These are phyloP conservation scores for Fusarium torreyae DNA, from an alignment of 2,329 filamentous ascomycete genomes.

Conservation along the genomic window DNA sequence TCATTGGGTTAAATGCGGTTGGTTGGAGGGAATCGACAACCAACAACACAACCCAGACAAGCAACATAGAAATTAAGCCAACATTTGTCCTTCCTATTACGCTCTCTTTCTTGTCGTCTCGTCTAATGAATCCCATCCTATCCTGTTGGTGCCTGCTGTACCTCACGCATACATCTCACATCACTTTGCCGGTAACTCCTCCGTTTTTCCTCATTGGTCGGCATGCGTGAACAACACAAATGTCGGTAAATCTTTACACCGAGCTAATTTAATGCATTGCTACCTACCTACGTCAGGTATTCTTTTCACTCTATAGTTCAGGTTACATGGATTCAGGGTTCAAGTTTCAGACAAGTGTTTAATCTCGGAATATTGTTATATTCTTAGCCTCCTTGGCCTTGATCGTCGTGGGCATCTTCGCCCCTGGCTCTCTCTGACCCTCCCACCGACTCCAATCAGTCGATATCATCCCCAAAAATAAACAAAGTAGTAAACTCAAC, in stretches of 20 bases:
- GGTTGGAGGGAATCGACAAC: background rate
- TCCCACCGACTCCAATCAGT: constrained; percentile 13
- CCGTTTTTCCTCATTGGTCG: constrained; percentile 14
- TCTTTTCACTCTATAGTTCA: too few relatives aligned
- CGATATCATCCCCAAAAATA: constrained; percentile 19
- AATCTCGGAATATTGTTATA: constrained; percentile 45
- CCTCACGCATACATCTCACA: background rate
- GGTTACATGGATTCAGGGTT: constrained; percentile 28
- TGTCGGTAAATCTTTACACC: constrained; percentile 21
- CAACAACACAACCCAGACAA: background rate
- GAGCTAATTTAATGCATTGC: constrained; percentile 18
- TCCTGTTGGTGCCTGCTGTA: constrained; percentile 15
- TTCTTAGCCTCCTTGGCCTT: constrained; percentile 40
- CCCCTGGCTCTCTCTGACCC: constrained; percentile 8
- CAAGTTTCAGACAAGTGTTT: constrained; percentile 34
- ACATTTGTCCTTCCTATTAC: constrained; percentile 5
- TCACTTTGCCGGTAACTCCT: constrained; percentile 5
- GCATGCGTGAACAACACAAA: constrained; percentile 4
- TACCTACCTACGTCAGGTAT: background rate
- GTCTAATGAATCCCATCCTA: constrained; percentile 9
- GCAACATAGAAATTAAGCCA: background rate
- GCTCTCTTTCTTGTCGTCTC: background rate
- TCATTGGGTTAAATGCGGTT: too few relatives aligned
- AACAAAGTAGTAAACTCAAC: constrained; percentile 26
- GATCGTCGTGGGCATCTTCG: constrained; percentile 13